Conservation (phyloP, 2,329 filamentous ascomycete genomes). For the Aspergillus tamarii region DNA sequence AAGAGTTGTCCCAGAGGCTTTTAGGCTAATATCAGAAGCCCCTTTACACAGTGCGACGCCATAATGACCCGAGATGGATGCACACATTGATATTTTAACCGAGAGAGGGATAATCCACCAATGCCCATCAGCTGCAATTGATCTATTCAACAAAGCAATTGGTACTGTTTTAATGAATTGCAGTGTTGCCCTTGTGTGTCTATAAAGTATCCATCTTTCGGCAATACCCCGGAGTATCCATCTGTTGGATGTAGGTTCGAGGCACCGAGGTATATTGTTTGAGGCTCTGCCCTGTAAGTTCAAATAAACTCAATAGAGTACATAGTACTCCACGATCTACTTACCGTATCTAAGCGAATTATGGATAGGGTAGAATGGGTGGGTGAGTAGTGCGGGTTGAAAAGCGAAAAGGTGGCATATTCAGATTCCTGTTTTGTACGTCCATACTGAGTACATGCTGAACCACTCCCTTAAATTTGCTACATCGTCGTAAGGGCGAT, state of each 20-base stretch:
- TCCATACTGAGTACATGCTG: too few relatives aligned
- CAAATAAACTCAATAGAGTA: neutral
- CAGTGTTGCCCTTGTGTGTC: neutral
- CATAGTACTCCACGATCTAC: neutral
- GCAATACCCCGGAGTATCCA: neutral
- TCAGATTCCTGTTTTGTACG: too few relatives aligned
- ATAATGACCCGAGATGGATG: neutral
- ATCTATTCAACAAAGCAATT: neutral
- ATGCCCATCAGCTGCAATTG: neutral
- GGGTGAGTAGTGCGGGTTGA: neutral
- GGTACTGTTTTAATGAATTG: too few relatives aligned
- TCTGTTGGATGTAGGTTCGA: neutral
- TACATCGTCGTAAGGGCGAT: too few relatives aligned
- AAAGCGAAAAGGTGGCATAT: neutral
- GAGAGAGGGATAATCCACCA: neutral
- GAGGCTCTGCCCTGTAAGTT: neutral
- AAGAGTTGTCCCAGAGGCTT: neutral
- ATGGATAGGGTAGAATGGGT: neutral
- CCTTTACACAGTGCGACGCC: neutral
- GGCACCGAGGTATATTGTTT: neutral
- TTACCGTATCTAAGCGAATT: neutral
- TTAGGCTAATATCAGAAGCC: conserved; percentile 8
- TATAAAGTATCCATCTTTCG: neutral
- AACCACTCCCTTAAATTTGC: too few relatives aligned
- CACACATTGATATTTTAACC: neutral